Evolutionary conservation across 2,329 filamentous ascomycete species (phyloP).

Genomic region (Trichothecium roseum): DNA sequence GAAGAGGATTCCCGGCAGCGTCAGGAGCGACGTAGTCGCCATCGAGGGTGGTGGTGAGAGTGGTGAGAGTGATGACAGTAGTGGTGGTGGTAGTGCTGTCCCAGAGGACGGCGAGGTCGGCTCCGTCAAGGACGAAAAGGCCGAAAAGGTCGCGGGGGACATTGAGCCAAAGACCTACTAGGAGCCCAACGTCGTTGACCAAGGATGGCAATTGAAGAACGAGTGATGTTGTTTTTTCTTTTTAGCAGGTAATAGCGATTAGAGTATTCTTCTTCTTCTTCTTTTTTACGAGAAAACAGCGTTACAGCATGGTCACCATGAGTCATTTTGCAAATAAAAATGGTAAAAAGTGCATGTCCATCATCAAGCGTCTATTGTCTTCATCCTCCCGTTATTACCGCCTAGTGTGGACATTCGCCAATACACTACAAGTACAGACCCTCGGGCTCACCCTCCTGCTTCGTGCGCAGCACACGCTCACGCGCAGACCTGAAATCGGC

Average conservation of each 20-base stretch:
- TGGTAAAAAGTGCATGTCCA: too few relatives aligned
- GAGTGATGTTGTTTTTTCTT: neutral
- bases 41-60: conserved; percentile 11
- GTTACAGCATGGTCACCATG: too few relatives aligned
- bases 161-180: neutral
- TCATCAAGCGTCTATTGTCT: neutral
- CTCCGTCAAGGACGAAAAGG: conserved; percentile 13
- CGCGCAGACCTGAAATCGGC: conserved; percentile 88
- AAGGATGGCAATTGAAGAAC: too few relatives aligned
- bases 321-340: too few relatives aligned
- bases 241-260: too few relatives aligned
- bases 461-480: conserved; percentile 93
- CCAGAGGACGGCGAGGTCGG: too few relatives aligned
- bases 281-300: too few relatives aligned
- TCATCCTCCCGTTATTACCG: neutral
- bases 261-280: too few relatives aligned
- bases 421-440: conserved; percentile 83
- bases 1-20: conserved; percentile 16
- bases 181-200: too few relatives aligned
- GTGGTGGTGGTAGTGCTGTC: too few relatives aligned
- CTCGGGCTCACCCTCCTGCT: conserved; percentile 97
- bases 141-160: conserved; percentile 6
- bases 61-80: too few relatives aligned
- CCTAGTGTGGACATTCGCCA: neutral
- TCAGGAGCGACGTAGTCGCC: conserved; percentile 9